Base-by-base conservation (phyloP, 31 red algal genomes). In the Endocladia muricata region DNA sequence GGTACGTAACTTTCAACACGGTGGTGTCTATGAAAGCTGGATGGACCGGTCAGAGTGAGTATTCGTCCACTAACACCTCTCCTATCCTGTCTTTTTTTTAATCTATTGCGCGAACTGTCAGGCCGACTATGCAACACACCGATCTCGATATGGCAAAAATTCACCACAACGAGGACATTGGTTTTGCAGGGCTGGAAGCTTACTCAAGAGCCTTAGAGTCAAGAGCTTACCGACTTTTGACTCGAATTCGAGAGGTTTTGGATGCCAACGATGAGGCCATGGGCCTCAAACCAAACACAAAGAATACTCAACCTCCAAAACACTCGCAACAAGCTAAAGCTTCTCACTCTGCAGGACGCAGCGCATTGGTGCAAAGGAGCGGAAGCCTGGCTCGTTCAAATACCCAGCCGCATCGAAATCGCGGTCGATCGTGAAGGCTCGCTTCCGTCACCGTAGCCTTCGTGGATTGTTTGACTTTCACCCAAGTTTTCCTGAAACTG, bases 81-180 rank as follows among this genome's bases (percentile, higher is more conserved):
- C 25, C 17, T 39, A 17, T 28, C 40, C 2, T 55, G 4, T 47
- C 6, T 73, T 25, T 34, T 32, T 73, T 60, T 82, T 82, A 41
- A 1, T 61, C 34, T 75, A 0, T 58, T 4, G 3, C 30, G 0
- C 4, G 32, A 22, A 4, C 11, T 17, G 48, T 13, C 23, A 82
- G 88, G 38, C 90, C 95, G 13, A 84, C 83, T 31, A 94, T 98
- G 84, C 73, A 84, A 66, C 95, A 94, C 73, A 98, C 95, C n/a
- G 87, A 86, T 43, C 65, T 93, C 64, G 91, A 98, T 43, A 89
- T 91, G 86, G 78, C 90, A 1, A 91, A 91, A 56, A 94, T 98
- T 66, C 88, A 90, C 55, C 41, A 91, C 66, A 98, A 98, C 62
- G 74, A 77, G 47, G 95, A 98, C 67, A 89, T 91, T 74, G 95